Base-by-base conservation (phyloP, 2,329 filamentous ascomycete genomes). In the Nigrospora sphaerica region DNA sequence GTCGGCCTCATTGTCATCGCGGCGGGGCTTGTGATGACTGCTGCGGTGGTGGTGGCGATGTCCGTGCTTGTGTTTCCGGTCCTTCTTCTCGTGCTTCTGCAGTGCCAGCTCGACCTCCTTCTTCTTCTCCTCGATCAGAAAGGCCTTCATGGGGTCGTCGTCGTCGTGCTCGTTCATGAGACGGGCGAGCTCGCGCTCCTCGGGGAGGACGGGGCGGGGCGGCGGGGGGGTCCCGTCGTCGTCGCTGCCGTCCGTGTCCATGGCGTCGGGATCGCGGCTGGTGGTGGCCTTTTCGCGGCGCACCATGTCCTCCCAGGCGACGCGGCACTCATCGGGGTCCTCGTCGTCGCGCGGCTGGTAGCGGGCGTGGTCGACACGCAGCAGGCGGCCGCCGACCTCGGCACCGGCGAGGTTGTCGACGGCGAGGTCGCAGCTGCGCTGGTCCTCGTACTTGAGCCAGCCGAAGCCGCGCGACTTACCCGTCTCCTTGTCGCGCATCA, bases 361-460 rank as follows among this genome's bases (percentile, higher is more conserved):
- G 45, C 91, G 75, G 23, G 90, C 88, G 67, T 98, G 93, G 63
- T 98, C 93, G 12, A 98, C 93, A 49, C 86, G 81, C 37, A 98
- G 68, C 48, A 92, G 68, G 37, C 91, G 77, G 3, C 90, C 91
- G 62, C 88, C 74, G 16, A 98, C 83, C 31, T 83, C 86, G 10
- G 91, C 85, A 32, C 93, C 93, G 35, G 90, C 87, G 6, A 98
- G 71, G 64, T 98, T 98, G 68, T 98, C 93, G 11, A 98, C 95
- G 0, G 95, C 93, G 37, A 98, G 72, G 66, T 97, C 92, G 51
- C 88, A 95, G 68, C 91, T 96, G 56, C 92, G 79, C 71, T 98
- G 93, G 66, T 98, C 92, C 64, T 98, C 93, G 67, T 97, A 98
- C 63, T 98, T 98, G 48, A 98, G 77, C 77, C 95, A 98, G 3